These are phyloP conservation scores for Shiraia sp. DNA, from an alignment of 2,329 filamentous ascomycete genomes.

Conservation along the genomic window DNA sequence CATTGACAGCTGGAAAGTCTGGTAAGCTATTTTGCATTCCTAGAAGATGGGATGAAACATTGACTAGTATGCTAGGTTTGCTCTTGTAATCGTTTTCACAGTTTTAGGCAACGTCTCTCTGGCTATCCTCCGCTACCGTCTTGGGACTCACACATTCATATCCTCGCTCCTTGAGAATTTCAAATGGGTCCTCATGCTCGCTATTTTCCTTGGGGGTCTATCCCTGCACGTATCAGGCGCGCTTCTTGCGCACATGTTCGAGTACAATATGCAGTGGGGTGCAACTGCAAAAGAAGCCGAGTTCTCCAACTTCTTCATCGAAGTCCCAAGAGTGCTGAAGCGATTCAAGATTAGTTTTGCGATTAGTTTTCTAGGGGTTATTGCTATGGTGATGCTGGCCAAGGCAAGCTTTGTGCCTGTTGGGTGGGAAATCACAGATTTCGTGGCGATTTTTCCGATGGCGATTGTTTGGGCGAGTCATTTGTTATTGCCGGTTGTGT, in stretches of 20 bases:
- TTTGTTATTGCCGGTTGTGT: slow-evolving; percentile 70
- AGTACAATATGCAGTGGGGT: slow-evolving; percentile 85
- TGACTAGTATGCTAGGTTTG: slow-evolving; percentile 42
- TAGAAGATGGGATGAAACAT: background rate
- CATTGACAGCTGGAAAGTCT: slow-evolving; percentile 72
- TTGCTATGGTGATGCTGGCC: slow-evolving; percentile 67
- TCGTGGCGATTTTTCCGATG: slow-evolving; percentile 76
- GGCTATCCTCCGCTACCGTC: slow-evolving; percentile 66
- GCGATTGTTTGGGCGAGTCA: slow-evolving; percentile 67
- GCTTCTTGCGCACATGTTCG: slow-evolving; percentile 79
- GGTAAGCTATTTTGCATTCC: slow-evolving; percentile 24
- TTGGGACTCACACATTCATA: slow-evolving; percentile 58
- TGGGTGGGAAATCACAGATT: slow-evolving; percentile 52
- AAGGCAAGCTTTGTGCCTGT: slow-evolving; percentile 62
- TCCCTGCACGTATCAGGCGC: slow-evolving; percentile 81
- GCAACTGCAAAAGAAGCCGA: slow-evolving; percentile 82
- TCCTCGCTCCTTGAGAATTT: slow-evolving; percentile 59
- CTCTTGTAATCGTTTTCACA: slow-evolving; percentile 68
- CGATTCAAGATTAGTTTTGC: slow-evolving; percentile 70
- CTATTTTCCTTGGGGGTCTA: slow-evolving; percentile 81
- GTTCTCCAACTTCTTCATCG: slow-evolving; percentile 82
- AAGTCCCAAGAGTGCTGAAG: slow-evolving; percentile 77
- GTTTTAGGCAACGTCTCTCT: slow-evolving; percentile 64
- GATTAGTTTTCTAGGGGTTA: slow-evolving; percentile 64
- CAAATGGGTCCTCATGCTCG: slow-evolving; percentile 68